These are phyloP conservation scores for Zygosaccharomyces pseudorouxii DNA, from an alignment of 805 yeast genomes.

Conservation along the genomic window DNA sequence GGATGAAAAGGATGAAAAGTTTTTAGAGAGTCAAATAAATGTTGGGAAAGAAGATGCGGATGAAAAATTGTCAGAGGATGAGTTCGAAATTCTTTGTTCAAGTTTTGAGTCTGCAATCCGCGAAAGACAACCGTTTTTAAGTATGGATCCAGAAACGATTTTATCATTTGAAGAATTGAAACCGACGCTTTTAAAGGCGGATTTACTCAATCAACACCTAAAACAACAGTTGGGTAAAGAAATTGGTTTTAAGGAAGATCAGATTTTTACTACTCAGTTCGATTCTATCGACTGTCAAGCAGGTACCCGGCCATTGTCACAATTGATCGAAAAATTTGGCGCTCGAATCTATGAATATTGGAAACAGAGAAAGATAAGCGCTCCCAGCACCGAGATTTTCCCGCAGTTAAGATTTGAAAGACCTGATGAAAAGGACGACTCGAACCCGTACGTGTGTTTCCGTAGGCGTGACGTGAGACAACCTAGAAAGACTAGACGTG, in stretches of 20 bases:
- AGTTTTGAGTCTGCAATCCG: constrained; percentile 67
- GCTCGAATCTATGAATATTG: constrained; percentile 71
- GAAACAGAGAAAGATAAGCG: constrained; percentile 64
- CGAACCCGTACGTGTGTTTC: constrained; percentile 92
- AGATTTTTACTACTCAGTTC: constrained; percentile 56
- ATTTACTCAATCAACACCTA: constrained; percentile 45
- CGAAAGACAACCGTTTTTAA: constrained; percentile 81
- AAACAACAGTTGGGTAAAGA: constrained; percentile 55
- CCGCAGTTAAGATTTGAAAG: constrained; percentile 83
- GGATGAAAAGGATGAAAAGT: constrained; percentile 84
- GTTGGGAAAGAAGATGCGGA: constrained; percentile 22
- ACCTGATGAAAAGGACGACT: constrained; percentile 82
- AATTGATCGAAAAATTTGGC: constrained; percentile 58
- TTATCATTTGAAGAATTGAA: constrained; percentile 65
- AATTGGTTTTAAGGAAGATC: constrained; percentile 38
- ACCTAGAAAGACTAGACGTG: constrained; percentile 91
- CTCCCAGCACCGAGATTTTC: constrained; percentile 64
- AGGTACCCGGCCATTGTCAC: constrained; percentile 42
- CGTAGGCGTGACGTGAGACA: constrained; percentile 93
- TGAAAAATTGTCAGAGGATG: constrained; percentile 61
- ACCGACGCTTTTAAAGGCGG: constrained; percentile 42
- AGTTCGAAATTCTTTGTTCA: constrained; percentile 75
- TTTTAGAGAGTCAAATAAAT: constrained; percentile 44
- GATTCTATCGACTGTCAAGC: constrained; percentile 35
- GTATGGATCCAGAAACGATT: constrained; percentile 79